These are phyloP conservation scores for Caryopteris hybrid DNA, from an alignment of 305 asterid species.

Conservation along the genomic window DNA sequence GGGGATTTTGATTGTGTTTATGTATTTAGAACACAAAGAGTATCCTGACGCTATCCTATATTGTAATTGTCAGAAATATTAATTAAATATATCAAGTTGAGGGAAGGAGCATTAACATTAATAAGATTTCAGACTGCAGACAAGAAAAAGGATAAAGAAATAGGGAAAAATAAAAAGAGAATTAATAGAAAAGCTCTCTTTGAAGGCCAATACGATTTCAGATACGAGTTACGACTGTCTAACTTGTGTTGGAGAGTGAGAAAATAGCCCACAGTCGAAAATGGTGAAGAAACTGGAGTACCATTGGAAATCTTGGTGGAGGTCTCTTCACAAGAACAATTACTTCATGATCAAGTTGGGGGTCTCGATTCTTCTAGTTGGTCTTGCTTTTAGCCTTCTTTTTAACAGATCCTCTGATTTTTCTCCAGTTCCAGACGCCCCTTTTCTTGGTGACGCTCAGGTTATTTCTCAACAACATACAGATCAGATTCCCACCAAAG, in stretches of 20 bases:
- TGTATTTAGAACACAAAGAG: too few species aligned
- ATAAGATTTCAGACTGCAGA: too few species aligned
- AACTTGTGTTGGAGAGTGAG: not conserved
- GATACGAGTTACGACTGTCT: not conserved
- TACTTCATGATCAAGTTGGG: constrained; percentile 51
- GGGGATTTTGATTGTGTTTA: too few species aligned
- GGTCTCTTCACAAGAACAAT: constrained; percentile 37
- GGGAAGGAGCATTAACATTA: too few species aligned
- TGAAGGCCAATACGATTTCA: not conserved
- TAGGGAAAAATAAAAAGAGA: too few species aligned
- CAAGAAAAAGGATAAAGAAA: too few species aligned
- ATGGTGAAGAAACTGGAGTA: constrained; percentile 40
- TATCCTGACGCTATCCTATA: too few species aligned
- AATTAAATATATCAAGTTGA: too few species aligned
- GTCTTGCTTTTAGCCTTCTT: constrained; percentile 44
- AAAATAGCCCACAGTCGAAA: not conserved
- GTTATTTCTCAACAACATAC: constrained; percentile 19
- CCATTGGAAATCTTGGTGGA: constrained; percentile 47
- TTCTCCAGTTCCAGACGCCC: constrained; percentile 30
- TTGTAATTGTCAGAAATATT: too few species aligned
- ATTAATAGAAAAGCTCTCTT: too few species aligned
- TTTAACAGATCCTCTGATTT: constrained; percentile 40
- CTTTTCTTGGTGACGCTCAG: constrained; percentile 26
- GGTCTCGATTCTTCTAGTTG: constrained; percentile 44
- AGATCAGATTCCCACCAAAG: constrained; percentile 31